Evolutionary conservation across 805 yeast species (phyloP), one percentile per base, ranked within the genome.

Genomic region (Nakazawaea pomicola): DNA sequence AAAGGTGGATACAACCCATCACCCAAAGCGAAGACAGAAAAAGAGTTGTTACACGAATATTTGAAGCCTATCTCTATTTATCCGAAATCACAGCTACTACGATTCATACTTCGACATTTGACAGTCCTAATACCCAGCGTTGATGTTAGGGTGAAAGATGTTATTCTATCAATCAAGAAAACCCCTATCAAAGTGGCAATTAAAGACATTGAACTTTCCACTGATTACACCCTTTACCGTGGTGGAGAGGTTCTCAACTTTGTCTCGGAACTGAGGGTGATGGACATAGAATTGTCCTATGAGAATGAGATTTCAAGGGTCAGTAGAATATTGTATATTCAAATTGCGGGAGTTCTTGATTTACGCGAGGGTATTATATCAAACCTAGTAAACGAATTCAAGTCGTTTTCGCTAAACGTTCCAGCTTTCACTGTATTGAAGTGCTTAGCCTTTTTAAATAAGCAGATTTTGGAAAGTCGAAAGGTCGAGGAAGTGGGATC

Each of bases 51-150:
- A 23, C 11, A 17, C 10, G 34, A 33, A 11, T 41, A 36, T 23
- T 29, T 36, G 23, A 21, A 20, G 14, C 52, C 53, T 11, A 49
- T 55, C 4, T 39, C 36, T 9, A 44, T 54, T 6, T 50, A 45
- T 15, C 49, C 56, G 1, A 25, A 43, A 12, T 45, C 49, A 20
- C 17, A 17, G 4, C 41, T 24, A 24, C 27, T 50, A 4, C 41
- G 44, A 12, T 20, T 49, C 9, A 14, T 54, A 1, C 12, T 47
- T 2, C 40, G 46, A 15, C 37, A 49, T n/a, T n/a, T 51, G 6
- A 27, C 53, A 7, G 34, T 43, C 2, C 44, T 41, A 9, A 40
- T 53, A 19, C 62, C 62, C 0, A 54, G 55, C 25, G 17, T 47
- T 3, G 48, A 50, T 2, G 14, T 60, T 4, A 38, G 39, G 24